Conservation (phyloP, 2,329 filamentous ascomycete species). For the Raffaelea ambrosiae region DNA sequence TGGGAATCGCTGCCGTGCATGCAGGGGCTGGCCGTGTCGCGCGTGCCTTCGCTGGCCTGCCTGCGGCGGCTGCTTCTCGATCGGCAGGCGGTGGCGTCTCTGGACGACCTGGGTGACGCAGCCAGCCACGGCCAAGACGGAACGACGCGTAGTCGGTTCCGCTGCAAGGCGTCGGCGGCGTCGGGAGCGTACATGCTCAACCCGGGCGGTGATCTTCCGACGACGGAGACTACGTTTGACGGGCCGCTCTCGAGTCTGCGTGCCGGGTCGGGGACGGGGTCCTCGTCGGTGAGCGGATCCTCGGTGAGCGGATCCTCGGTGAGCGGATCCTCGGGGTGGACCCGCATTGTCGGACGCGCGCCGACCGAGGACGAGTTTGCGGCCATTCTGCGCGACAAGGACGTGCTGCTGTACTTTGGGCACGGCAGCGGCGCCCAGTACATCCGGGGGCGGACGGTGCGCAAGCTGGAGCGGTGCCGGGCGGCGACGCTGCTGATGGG, state of each 20-base stretch:
- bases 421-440: slow-evolving; percentile 95
- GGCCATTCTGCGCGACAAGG: slow-evolving; percentile 52
- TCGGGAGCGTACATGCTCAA: slow-evolving; percentile 79
- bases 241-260: slow-evolving; percentile 44
- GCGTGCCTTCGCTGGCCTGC: slow-evolving; percentile 78
- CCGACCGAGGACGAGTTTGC: slow-evolving; percentile 76
- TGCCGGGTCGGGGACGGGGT: too few relatives aligned
- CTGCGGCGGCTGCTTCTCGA: slow-evolving; percentile 68
- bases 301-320: too few relatives aligned
- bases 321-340: too few relatives aligned
- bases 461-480: slow-evolving; percentile 61
- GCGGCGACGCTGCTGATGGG: slow-evolving; percentile 87
- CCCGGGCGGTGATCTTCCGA: slow-evolving; percentile 72
- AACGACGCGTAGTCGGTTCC: slow-evolving; percentile 19
- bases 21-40: slow-evolving; percentile 67
- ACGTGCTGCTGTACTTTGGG: slow-evolving; percentile 86
- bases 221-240: slow-evolving; percentile 70
- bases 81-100: slow-evolving; percentile 21
- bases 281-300: too few relatives aligned
- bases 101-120: slow-evolving; percentile 4
- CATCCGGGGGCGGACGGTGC: slow-evolving; percentile 75
- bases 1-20: slow-evolving; percentile 95
- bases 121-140: neutral
- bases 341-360: slow-evolving; percentile 54
- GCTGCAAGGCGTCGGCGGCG: slow-evolving; percentile 43